These are phyloP conservation scores for Cordyceps cicadae DNA, from an alignment of 2,329 filamentous ascomycete species.

Conservation along the genomic window DNA sequence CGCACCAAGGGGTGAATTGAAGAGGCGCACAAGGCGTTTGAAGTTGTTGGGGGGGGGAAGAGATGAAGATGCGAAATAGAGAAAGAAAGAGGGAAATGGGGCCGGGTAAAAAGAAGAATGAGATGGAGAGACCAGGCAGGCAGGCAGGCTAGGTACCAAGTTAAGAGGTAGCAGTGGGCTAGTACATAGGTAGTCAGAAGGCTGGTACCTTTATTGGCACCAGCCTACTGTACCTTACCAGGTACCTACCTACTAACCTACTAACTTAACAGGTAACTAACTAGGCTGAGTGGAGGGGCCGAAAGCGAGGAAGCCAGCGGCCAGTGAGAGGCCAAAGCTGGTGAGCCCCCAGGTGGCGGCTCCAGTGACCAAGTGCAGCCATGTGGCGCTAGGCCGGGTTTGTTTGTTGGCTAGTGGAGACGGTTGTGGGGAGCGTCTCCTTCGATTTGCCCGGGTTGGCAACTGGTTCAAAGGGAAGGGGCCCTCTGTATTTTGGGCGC, in stretches of 20 bases:
- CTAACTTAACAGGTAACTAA: no score
- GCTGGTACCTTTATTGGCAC: no score
- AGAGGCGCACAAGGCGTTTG: constrained; percentile 10
- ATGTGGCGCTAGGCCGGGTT: constrained; percentile 5
- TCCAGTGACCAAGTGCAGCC: neutral
- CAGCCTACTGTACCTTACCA: no score
- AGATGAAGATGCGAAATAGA: constrained; percentile 21
- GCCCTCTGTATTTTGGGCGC: no score
- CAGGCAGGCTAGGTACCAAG: neutral
- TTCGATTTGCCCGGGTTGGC: neutral
- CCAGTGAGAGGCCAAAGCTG: neutral
- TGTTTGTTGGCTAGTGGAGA: constrained; percentile 8
- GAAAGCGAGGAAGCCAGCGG: neutral
- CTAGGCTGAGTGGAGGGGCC: neutral
- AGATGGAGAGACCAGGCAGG: neutral
- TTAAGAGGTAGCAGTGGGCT: no score
- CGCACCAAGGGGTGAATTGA: constrained; percentile 35
- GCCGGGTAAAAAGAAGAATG: constrained; percentile 12
- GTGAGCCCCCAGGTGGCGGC: neutral
- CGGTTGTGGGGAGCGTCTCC: neutral
- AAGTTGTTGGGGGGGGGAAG: constrained; percentile 13
- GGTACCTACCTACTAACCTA: no score
- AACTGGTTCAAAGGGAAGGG: no score
- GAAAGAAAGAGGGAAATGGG: constrained; percentile 20
- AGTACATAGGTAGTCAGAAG: no score